phyloP scores from a whole-genome alignment of 192 early-diverging fungal species.

The Chytriomyces hyalinus region DNA sequence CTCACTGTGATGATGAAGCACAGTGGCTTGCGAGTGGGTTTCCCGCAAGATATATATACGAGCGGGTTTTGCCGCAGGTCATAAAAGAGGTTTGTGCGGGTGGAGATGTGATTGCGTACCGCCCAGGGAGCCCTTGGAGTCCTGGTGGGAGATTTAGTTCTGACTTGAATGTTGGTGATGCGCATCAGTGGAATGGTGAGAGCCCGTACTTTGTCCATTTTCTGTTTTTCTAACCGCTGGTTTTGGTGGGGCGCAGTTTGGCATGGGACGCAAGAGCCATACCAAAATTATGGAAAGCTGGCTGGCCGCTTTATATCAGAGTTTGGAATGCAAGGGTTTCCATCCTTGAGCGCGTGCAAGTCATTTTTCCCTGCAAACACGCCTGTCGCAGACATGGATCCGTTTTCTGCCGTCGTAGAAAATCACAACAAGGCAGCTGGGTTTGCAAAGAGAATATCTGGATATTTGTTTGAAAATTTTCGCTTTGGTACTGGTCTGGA shows the following conservation, averaged over 20 bases:
- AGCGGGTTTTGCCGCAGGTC: conserved; percentile 32
- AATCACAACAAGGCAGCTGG: conserved; percentile 47
- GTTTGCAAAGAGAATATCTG: conserved; percentile 33
- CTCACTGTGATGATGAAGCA: conserved; percentile 20
- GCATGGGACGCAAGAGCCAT: conserved; percentile 46
- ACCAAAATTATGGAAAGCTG: conserved; percentile 44
- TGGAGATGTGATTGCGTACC: conserved; percentile 21
- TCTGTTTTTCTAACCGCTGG: neutral
- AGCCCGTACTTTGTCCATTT: conserved; percentile 2
- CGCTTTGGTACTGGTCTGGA: conserved; percentile 37
- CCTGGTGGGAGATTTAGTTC: conserved; percentile 11
- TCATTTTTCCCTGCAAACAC: conserved; percentile 29
- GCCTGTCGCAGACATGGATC: conserved; percentile 24
- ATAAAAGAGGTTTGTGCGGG: neutral
- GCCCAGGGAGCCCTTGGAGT: conserved; percentile 37
- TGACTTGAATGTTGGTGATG: conserved; percentile 38
- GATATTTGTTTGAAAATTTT: conserved; percentile 45
- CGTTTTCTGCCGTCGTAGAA: conserved; percentile 29
- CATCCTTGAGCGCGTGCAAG: conserved; percentile 29
- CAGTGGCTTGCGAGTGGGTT: conserved; percentile 33
- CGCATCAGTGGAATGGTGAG: conserved; percentile 49
- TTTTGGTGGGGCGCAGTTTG: conserved; percentile 23
- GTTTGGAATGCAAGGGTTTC: conserved; percentile 51
- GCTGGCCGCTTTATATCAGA: conserved; percentile 47
- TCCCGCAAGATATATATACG: conserved; percentile 45